Percentiles rank a stretch among this genome's conserved stretches.
Evolutionary conservation across 1,284 basidiomycete genomes (phyloP).

Genomic region (Erythrobasidium hasegawianum): DNA sequence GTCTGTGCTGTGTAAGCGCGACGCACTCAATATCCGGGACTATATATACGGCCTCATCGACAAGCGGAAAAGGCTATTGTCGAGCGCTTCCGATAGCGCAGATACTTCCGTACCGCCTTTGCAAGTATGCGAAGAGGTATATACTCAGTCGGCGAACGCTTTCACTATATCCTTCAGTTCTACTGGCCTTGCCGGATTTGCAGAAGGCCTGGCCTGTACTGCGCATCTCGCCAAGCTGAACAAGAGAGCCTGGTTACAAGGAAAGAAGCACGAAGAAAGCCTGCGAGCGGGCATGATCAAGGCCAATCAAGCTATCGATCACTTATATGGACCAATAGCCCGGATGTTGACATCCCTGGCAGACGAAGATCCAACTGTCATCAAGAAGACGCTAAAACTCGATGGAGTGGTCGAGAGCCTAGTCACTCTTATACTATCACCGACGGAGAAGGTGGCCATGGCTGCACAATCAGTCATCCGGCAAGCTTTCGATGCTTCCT

Average conservation of each 20-base stretch:
- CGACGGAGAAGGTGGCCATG: conserved; percentile 66
- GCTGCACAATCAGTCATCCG: conserved; percentile 71
- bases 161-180: neutral
- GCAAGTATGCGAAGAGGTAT: neutral
- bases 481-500: conserved; percentile 77
- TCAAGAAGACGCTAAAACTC: conserved; percentile 7
- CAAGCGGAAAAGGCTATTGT: conserved; percentile 8
- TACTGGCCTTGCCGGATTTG: conserved; percentile 8
- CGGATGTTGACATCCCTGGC: conserved; percentile 7
- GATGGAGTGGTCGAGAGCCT: conserved; percentile 46
- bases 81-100: neutral
- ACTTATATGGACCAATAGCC: conserved; percentile 3
- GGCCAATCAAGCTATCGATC: conserved; percentile 15
- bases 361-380: conserved; percentile 6
- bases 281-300: conserved; percentile 11
- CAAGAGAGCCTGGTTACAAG: conserved; percentile 14
- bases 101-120: neutral
- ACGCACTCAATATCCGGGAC: conserved; percentile 32
- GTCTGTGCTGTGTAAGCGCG: conserved; percentile 22
- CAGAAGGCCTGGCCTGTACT: neutral
- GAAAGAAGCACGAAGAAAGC: neutral
- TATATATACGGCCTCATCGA: conserved; percentile 32
- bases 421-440: conserved; percentile 71
- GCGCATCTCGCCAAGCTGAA: conserved; percentile 14
- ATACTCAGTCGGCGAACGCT: neutral